These are phyloP conservation scores for Fusarium begoniae DNA, from an alignment of 2,329 filamentous ascomycete species.

Conservation along the genomic window DNA sequence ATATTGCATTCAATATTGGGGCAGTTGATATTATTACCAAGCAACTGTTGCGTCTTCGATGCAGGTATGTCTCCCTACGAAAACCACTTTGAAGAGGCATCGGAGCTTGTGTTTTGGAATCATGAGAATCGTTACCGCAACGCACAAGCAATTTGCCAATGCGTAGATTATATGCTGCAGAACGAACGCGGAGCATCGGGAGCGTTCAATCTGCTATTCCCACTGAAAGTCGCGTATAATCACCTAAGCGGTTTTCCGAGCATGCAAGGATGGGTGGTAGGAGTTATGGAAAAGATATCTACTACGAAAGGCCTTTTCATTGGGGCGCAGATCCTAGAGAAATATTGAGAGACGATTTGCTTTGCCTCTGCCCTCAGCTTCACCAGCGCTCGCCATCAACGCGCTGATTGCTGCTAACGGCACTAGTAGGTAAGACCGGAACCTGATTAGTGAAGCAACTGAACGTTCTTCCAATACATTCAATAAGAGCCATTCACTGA, in stretches of 20 bases:
- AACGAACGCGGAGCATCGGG: background rate
- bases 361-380: background rate
- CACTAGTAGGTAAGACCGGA: too few species aligned
- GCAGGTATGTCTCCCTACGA: background rate
- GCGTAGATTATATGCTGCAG: background rate
- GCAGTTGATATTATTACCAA: background rate
- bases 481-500: background rate
- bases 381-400: background rate
- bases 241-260: background rate
- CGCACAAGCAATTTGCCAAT: background rate
- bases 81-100: background rate
- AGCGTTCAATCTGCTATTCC: background rate
- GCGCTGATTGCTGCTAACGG: too few species aligned
- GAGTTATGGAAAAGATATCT: background rate
- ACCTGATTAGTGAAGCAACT: too few species aligned
- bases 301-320: background rate
- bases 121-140: background rate
- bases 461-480: accelerated
- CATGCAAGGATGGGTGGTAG: background rate
- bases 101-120: background rate
- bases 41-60: background rate
- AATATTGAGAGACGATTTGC: background rate
- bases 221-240: background rate
- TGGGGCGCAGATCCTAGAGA: background rate
- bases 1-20: background rate